phyloP scores from a whole-genome alignment of 2,329 filamentous ascomycete species.

The Fusarium fracticaudum region DNA sequence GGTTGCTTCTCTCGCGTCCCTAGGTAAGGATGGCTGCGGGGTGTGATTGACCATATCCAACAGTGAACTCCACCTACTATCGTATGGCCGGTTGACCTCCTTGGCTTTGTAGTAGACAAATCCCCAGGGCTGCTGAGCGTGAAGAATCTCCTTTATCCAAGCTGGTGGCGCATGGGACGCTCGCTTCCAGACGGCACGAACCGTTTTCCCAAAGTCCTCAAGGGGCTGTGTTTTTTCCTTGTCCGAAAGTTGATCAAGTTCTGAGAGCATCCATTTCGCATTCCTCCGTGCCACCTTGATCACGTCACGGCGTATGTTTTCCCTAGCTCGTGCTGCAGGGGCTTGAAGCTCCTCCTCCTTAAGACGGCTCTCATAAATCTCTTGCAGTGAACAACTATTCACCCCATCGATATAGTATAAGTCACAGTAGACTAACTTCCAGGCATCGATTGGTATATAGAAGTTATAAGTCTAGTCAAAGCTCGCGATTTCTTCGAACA shows the following conservation, averaged over 20 bases:
- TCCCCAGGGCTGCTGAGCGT: background rate
- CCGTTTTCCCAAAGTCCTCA: background rate
- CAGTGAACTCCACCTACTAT: background rate
- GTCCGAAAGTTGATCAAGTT: background rate
- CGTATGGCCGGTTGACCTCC: background rate
- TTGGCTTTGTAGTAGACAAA: background rate
- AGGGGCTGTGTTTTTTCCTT: background rate
- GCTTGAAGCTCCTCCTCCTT: background rate
- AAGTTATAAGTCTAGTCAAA: background rate
- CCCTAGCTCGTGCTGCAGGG: background rate
- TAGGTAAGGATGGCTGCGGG: background rate
- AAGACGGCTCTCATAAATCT: background rate
- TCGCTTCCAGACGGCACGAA: background rate
- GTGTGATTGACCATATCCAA: background rate
- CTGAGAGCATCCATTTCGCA: background rate
- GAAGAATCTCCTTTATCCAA: background rate
- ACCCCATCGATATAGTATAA: background rate
- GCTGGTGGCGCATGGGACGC: background rate
- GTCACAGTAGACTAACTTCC: background rate
- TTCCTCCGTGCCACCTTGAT: background rate
- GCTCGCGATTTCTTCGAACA: background rate
- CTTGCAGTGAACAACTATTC: background rate
- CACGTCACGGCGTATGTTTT: background rate
- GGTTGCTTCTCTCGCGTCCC: background rate
- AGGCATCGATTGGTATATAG: background rate